phyloP scores from a whole-genome alignment of 1,284 basidiomycete genomes.

The Trichosporon faecale region DNA sequence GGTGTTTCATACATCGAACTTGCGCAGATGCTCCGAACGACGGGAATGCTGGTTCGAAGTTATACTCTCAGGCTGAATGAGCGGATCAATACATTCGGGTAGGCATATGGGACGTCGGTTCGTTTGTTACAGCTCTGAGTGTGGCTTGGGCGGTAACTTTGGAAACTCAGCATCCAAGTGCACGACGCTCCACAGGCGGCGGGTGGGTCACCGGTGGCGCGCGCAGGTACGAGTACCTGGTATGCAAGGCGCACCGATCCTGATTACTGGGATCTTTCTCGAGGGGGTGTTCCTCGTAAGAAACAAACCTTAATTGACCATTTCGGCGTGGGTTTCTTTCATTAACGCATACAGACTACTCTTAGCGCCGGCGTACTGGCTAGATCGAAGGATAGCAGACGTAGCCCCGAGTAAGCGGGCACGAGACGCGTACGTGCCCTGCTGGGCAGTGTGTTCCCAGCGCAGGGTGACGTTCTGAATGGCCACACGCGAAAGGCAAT shows the following conservation, averaged over 20 bases:
- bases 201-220: too few relatives aligned
- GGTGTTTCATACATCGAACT: not conserved
- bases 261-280: conserved; percentile 1
- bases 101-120: not conserved
- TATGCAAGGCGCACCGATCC: not conserved
- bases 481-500: not conserved
- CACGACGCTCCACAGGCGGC: not conserved
- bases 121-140: not conserved
- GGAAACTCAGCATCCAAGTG: not conserved
- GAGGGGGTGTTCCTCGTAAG: not conserved
- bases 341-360: too few relatives aligned
- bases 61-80: not conserved
- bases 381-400: too few relatives aligned
- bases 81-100: not conserved
- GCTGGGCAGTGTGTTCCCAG: not conserved
- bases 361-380: too few relatives aligned
- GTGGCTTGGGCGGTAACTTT: not conserved
- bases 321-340: too few relatives aligned
- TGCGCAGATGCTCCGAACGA: too few relatives aligned
- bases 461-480: not conserved
- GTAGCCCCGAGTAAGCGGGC: not conserved
- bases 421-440: not conserved
- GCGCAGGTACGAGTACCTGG: not conserved
- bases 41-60: too few relatives aligned
- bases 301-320: not conserved